Evolutionary conservation across 2,329 filamentous ascomycete species (phyloP).

Genomic region (Pseudogymnoascus sp.): DNA sequence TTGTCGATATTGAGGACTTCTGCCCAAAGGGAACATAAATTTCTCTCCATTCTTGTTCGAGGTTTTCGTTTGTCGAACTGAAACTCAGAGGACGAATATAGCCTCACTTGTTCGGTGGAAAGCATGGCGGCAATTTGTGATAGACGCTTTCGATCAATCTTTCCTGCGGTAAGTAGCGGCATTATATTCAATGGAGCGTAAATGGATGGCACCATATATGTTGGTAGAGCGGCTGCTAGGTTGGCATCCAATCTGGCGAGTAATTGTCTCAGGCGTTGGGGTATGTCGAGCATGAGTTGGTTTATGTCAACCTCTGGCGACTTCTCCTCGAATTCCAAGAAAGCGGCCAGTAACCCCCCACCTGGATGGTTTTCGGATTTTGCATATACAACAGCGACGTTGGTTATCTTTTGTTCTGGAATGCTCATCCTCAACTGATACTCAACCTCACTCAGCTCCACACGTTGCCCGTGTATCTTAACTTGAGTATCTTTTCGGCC

Average conservation of each 20-base stretch:
- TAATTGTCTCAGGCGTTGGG: not conserved
- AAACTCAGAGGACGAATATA: not conserved
- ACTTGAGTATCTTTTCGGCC: slow-evolving; percentile 57
- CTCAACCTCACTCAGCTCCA: slow-evolving; percentile 56
- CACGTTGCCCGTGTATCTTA: slow-evolving; percentile 55
- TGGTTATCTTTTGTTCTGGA: not conserved
- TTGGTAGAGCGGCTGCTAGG: slow-evolving; percentile 16
- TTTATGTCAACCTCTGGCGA: slow-evolving; percentile 26
- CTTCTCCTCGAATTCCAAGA: slow-evolving; percentile 34
- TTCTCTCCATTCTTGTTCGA: slow-evolving; percentile 22
- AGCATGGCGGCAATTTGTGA: not conserved
- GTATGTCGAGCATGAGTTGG: not conserved
- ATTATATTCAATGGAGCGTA: slow-evolving; percentile 23
- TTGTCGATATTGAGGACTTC: slow-evolving; percentile 12
- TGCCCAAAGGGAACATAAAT: slow-evolving; percentile 14
- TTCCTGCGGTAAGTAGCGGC: slow-evolving; percentile 24
- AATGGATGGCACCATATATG: slow-evolving; percentile 26
- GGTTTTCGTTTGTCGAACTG: not conserved
- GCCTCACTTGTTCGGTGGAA: not conserved
- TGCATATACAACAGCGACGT: not conserved
- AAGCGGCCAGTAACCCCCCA: slow-evolving; percentile 39
- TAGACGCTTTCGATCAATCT: slow-evolving; percentile 29
- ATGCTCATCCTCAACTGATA: slow-evolving; percentile 11
- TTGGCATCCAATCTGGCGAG: not conserved
- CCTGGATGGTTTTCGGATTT: slow-evolving; percentile 33